Evolutionary conservation across 192 early-diverging fungal species (phyloP).

Genomic region (Podila verticillata): DNA sequence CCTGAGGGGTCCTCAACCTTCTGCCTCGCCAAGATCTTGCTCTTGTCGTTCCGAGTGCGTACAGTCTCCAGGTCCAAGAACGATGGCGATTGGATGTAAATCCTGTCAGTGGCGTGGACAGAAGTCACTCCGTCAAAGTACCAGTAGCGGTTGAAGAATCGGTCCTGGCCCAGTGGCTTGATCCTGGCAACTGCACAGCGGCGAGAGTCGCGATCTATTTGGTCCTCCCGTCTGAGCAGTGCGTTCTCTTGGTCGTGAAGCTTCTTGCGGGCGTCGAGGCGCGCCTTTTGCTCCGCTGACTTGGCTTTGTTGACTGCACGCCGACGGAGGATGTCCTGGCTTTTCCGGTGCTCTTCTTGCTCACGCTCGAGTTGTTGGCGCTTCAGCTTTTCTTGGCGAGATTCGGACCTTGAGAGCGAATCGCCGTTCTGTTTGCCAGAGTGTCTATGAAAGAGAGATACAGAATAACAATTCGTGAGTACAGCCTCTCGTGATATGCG

Average conservation of each 20-base stretch:
- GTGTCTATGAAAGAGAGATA: neutral
- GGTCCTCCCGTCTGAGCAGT: constrained; percentile 62
- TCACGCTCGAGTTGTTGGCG: constrained; percentile 60
- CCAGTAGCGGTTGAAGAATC: constrained; percentile 90
- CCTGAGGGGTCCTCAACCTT: constrained; percentile 21
- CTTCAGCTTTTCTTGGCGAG: constrained; percentile 57
- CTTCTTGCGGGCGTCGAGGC: constrained; percentile 52
- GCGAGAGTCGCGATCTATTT: constrained; percentile 77
- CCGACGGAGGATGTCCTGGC: constrained; percentile 53
- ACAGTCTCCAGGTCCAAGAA: constrained; percentile 62
- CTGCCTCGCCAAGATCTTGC: constrained; percentile 29
- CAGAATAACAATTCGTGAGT: too few species aligned
- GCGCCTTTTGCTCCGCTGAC: constrained; percentile 52
- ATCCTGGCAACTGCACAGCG: constrained; percentile 73
- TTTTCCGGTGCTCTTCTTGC: constrained; percentile 52
- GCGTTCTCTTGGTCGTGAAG: constrained; percentile 64
- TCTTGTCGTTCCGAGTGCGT: constrained; percentile 46
- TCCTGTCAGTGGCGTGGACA: constrained; percentile 63
- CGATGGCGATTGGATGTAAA: constrained; percentile 68
- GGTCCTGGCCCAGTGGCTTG: constrained; percentile 81
- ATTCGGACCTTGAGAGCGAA: constrained; percentile 41
- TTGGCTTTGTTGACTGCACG: constrained; percentile 53
- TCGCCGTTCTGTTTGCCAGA: neutral
- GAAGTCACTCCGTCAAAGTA: constrained; percentile 87
- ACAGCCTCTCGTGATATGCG: too few species aligned